phyloP scores from a whole-genome alignment of 495 filamentous ascomycete genomes.

The Penicillium bialowiezense region DNA sequence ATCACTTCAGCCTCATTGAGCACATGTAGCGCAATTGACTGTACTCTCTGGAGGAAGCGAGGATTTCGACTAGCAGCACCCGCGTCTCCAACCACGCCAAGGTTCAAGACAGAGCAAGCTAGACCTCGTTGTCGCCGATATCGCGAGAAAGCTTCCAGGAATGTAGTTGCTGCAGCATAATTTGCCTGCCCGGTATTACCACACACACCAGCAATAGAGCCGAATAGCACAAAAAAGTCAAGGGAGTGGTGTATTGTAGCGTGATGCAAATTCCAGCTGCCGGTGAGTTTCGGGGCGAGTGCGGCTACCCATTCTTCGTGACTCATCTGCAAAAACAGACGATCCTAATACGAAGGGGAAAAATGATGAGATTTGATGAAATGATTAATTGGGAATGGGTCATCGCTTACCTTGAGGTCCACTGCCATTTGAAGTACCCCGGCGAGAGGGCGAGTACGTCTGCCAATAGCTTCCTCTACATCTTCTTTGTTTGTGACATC shows the following conservation, averaged over 20 bases:
- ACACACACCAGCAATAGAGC: not conserved
- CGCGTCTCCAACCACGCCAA: constrained; percentile 1
- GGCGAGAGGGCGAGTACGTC: constrained; percentile 8
- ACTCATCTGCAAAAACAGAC: not conserved
- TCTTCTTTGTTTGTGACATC: constrained; percentile 10
- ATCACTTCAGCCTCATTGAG: constrained; percentile 3
- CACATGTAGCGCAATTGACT: constrained; percentile 1
- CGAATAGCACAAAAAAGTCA: constrained; percentile 3
- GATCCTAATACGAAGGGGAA: not conserved
- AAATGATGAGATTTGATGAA: no score
- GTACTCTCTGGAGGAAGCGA: constrained; percentile 3
- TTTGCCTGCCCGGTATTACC: constrained; percentile 2
- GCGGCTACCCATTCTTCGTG: constrained; percentile 2
- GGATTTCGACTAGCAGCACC: constrained; percentile 2
- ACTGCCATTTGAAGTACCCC: constrained; percentile 34
- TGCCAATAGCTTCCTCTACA: constrained; percentile 6
- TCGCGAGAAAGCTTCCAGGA: not conserved
- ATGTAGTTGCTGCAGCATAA: not conserved
- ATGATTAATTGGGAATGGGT: not conserved
- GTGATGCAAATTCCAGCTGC: constrained; percentile 3
- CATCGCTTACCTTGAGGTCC: constrained; percentile 16
- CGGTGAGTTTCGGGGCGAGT: constrained; percentile 1
- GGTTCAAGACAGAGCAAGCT: not conserved
- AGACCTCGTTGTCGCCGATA: not conserved
- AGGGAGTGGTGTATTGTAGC: not conserved